Conservation (phyloP, 208 protist genomes). For the Vickermania ingenoplastis region DNA sequence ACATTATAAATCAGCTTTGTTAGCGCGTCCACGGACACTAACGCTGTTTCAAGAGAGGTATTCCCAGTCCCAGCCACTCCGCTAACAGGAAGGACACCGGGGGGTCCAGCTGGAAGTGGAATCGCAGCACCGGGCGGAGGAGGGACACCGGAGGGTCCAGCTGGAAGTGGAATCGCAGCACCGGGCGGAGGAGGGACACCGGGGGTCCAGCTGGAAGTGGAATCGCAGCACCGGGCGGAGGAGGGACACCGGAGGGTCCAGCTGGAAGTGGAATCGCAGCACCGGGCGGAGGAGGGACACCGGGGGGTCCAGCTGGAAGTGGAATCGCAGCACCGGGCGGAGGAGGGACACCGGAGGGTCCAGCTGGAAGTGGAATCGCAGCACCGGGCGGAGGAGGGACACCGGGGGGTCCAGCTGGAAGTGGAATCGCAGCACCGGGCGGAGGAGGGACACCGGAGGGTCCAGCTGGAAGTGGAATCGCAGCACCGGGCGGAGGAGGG, state of each 20-base stretch:
- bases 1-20: neutral
- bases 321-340: neutral
- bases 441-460: neutral
- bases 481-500: neutral
- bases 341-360: neutral
- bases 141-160: constrained; percentile 1
- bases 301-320: neutral
- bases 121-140: no score
- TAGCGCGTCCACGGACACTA: neutral
- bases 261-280: constrained; percentile 1
- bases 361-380: neutral
- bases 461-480: neutral
- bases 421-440: neutral
- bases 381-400: no score
- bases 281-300: neutral
- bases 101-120: neutral
- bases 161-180: neutral
- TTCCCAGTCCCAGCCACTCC: neutral
- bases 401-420: constrained; percentile 1
- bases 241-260: constrained; percentile 2
- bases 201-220: neutral
- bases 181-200: neutral
- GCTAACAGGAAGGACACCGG: neutral
- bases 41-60: neutral
- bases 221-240: constrained; percentile 2